Evolutionary conservation across 2,329 filamentous ascomycete species (phyloP).

Genomic region (Colletotrichum australisinense): DNA sequence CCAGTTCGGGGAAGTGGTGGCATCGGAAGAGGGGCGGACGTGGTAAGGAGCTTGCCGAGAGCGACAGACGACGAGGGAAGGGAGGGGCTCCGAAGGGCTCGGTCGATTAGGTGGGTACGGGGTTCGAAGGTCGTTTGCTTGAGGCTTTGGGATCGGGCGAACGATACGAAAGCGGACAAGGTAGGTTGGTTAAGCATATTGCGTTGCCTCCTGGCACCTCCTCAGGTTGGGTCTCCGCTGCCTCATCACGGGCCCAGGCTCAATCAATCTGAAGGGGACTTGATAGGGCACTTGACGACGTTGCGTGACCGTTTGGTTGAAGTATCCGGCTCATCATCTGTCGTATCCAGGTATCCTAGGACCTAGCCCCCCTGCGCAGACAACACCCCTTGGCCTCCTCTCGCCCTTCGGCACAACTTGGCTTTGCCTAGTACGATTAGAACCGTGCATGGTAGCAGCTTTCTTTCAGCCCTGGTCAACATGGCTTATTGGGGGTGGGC

Average conservation of each 20-base stretch:
- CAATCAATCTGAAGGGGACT: constrained; percentile 24
- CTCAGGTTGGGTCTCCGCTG: neutral
- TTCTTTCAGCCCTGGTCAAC: constrained; percentile 20
- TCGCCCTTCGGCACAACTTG: neutral
- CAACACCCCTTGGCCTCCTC: neutral
- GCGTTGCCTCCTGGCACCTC: constrained; percentile 15
- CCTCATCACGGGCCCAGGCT: constrained; percentile 3
- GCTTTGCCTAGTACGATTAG: constrained; percentile 1
- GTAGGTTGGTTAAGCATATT: constrained; percentile 31
- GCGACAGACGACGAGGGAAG: constrained; percentile 47
- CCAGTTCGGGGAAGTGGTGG: constrained; percentile 26
- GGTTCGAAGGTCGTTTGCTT: constrained; percentile 11
- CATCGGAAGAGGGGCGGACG: constrained; percentile 27
- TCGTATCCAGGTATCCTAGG: constrained; percentile 7
- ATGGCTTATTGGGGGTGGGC: neutral
- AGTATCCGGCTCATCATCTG: constrained; percentile 21
- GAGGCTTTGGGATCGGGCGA: constrained; percentile 14
- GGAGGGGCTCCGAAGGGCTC: neutral
- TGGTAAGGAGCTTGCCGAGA: constrained; percentile 52
- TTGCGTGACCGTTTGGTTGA: constrained; percentile 28
- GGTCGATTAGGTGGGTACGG: constrained; percentile 9
- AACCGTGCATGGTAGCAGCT: constrained; percentile 8
- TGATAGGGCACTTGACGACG: constrained; percentile 27
- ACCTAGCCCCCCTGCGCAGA: constrained; percentile 3
- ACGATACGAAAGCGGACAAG: constrained; percentile 21